These are phyloP conservation scores for Thraustotheca clavata DNA, from an alignment of 352 stramenopile genomes.

Conservation along the genomic window DNA sequence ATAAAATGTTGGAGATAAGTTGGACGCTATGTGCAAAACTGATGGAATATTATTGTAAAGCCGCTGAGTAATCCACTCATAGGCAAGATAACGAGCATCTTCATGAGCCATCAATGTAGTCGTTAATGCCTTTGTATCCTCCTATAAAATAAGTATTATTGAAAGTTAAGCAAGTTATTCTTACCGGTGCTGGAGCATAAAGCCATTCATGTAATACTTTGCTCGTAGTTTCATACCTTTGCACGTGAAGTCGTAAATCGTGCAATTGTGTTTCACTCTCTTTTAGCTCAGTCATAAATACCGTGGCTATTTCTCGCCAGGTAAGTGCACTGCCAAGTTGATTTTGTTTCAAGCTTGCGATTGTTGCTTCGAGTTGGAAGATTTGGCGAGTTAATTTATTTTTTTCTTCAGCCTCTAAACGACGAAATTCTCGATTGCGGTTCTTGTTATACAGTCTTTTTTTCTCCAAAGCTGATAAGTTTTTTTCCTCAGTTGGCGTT, in stretches of 20 bases:
- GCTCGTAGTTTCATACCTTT: background rate
- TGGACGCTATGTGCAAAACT: background rate
- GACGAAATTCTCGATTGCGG: background rate
- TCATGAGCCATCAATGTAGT: background rate
- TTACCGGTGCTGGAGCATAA: background rate
- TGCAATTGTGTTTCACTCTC: background rate
- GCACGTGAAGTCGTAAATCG: background rate
- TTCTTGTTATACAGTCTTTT: slow-evolving; percentile 5
- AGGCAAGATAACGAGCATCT: background rate
- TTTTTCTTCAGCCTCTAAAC: background rate
- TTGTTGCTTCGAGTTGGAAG: background rate
- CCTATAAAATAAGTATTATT: too few relatives aligned
- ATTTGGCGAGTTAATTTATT: background rate
- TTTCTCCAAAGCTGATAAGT: background rate
- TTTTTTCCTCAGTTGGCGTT: too few relatives aligned
- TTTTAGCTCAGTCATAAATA: background rate
- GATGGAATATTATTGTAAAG: background rate
- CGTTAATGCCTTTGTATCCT: background rate
- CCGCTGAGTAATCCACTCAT: background rate
- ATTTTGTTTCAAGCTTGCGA: background rate
- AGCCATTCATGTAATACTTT: background rate
- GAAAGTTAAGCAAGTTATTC: background rate
- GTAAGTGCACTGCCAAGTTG: background rate
- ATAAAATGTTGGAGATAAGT: background rate
- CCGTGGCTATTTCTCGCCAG: background rate